Base-by-base conservation (phyloP, 805 yeast species). In the Yarrowia sp. region DNA sequence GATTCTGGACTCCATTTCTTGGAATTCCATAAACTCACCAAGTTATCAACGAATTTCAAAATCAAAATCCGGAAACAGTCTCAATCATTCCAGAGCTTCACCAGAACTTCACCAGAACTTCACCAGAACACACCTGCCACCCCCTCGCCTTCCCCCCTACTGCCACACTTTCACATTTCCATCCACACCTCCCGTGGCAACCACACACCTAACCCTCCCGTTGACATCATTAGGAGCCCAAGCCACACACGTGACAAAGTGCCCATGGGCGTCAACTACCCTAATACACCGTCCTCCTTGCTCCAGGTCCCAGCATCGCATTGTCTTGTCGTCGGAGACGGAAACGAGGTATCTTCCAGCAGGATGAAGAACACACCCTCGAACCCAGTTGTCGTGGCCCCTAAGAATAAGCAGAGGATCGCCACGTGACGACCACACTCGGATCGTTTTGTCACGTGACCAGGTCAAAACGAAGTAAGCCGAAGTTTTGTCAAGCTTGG, bases 371-470 rank as follows among this genome's bases (percentile, higher is more conserved):
- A 80, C 79, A 7, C 92, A 73, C 9, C 86, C 84, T 70, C 89
- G 85, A 0, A 94, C 89, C 98, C 98, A 93, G 10, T 95, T 90
- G 61, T 86, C 85, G 76, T 93, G 98, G 2, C 95, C 97, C 8
- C 78, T 73, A 12, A 91, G 78, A 19, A 86, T 86, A 30, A 82
- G 80, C 0, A 91, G 73, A 33, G 85, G 78, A 72, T 81, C 82
- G 2, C 90, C 94, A 58, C 87, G 85, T 0, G 86, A 83, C 56
- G 86, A 80, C 97, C 97, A 93, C 17, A 93, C 79, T 70, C 86
- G 85, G 30, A 93, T 81, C 1, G 83, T 73, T 72, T 89, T 87
- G 77, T 93, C 97, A 72, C 98, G 82, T 0, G 94, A 91, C 20
- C 88, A 91, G 17, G 96, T 86, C 1, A 87, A 86, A 68, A 92